Evolutionary conservation across 2,329 filamentous ascomycete genomes (phyloP).

Genomic region (Didymella segeticola): DNA sequence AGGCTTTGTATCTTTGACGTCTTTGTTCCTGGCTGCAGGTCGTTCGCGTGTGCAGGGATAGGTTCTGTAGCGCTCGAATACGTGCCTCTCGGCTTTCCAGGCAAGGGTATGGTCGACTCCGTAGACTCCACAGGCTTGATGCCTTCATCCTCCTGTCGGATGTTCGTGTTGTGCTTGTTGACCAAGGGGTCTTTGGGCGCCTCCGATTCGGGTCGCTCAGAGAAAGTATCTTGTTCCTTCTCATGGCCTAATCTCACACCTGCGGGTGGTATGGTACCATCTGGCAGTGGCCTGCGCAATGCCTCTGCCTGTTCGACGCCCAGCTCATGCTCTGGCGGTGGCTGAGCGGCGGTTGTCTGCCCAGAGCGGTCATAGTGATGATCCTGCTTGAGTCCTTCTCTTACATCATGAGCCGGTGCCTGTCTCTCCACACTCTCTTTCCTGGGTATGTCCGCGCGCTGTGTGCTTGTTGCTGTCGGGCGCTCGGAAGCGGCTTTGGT

Average conservation of each 20-base stretch:
- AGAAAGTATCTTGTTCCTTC: slow-evolving; percentile 46
- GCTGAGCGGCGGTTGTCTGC: slow-evolving; percentile 50
- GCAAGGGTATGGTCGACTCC: slow-evolving; percentile 52
- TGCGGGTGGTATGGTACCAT: slow-evolving; percentile 58
- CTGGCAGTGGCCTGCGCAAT: slow-evolving; percentile 53
- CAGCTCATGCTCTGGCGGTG: slow-evolving; percentile 49
- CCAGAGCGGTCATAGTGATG: slow-evolving; percentile 57
- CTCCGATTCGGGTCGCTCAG: slow-evolving; percentile 41
- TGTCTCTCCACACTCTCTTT: slow-evolving; percentile 39
- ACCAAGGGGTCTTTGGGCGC: slow-evolving; percentile 46
- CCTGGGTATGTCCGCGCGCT: slow-evolving; percentile 36
- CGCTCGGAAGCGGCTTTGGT: slow-evolving; percentile 32
- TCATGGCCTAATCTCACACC: slow-evolving; percentile 40
- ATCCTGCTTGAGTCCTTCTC: slow-evolving; percentile 57
- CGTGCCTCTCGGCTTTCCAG: slow-evolving; percentile 36
- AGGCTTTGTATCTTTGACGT: slow-evolving; percentile 32
- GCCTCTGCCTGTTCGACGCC: slow-evolving; percentile 57
- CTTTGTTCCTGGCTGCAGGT: slow-evolving; percentile 47
- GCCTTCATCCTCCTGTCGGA: slow-evolving; percentile 29
- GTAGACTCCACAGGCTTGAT: slow-evolving; percentile 49
- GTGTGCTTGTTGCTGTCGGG: slow-evolving; percentile 26
- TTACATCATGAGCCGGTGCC: slow-evolving; percentile 20
- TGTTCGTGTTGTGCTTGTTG: slow-evolving; percentile 29
- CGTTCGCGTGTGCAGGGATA: slow-evolving; percentile 60
- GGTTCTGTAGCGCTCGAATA: slow-evolving; percentile 58